Evolutionary conservation across 106 monocot genomes (phyloP), one percentile per base, ranked within the genome.

Genomic region (Apostasia shenzhenica): DNA sequence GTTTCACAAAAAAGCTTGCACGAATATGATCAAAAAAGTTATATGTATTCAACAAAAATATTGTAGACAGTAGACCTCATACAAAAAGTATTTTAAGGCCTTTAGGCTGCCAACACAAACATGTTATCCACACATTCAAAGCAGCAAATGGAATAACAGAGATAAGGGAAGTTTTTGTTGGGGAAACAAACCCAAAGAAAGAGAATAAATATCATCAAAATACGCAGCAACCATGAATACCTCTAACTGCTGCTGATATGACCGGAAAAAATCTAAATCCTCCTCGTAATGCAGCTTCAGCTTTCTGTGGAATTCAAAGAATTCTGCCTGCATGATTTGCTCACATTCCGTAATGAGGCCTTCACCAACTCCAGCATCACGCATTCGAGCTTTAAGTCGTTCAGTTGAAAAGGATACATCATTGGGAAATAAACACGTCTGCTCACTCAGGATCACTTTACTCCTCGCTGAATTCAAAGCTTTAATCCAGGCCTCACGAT

Each of bases 401-500:
- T 80, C 75, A 66, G 91, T 88, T 13, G 95, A 91, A 71, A 91
- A 78, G n/a, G 78, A 69, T 54, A 67, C 45, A 56, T 86, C 80
- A 65, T 75, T 75, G n/a, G 67, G 79, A 45, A 78, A 52, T 48
- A 78, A 71, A 14, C 77, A 41, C 49, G 80, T 14, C 45, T 55
- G 77, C 4, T 47, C 81, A 72, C 55, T 76, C 39, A 91, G 38
- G 48, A 73, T 69, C 59, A 74, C 76, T 72, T 74, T 66, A 72
- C 78, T 72, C 71, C 83, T 88, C 41, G 95, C 79, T 41, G 82
- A 79, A 59, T 77, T 68, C 56, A 95, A 81, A 69, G 95, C 91
- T 57, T 91, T 86, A 76, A 95, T 91, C 95, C 95, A 95, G 8
- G 85, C 81, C 40, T 70, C 76, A 73, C 95, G 91, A 70, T 91